Evolutionary conservation across 148 eudicot species (phyloP), one percentile per base, ranked within the genome.

Genomic region (Rhododendron henanense): DNA sequence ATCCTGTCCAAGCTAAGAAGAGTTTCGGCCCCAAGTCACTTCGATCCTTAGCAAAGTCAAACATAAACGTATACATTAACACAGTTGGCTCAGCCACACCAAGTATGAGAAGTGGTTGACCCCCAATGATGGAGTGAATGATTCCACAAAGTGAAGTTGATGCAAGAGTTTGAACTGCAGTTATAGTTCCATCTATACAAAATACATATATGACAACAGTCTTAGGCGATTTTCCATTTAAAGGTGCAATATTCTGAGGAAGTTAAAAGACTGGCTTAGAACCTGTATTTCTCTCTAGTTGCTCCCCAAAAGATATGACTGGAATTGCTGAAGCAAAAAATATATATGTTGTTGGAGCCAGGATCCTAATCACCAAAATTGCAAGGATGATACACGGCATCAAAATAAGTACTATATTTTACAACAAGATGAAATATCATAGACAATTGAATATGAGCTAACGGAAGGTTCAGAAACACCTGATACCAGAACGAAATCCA

Each of bases 1-100:
- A 97, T 91, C 94, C 99, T 15, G 98, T 85, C 99, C 99, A 97
- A 50, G 99, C 96, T 85, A 95, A 92, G 93, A 93, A 97, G 85
- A 95, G 98, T 83, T 92, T 84, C 79, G 87, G 94, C 45, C 98
- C 98, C 93, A 97, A 89, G 84, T 94, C 98, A 84, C 88, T 91
- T 85, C 96, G 89, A 84, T 92, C 97, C 90, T 97, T 97, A 21
- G 94, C 98, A 87, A 97, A 97, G 87, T 94, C 91, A 93, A 89
- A 97, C 99, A 97, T 97, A 88, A 97, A 97, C 28, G 96, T 94
- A 89, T 97, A 97, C 99, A 97, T 97, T 79, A 97, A 85, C 74
- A 97, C 99, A 28, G 99, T 97, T 85, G 99, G 99, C 92, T 95
- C 98, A 82, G 99, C 99, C 69, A 95, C 99, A 50, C 98, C 99